Base-by-base conservation (phyloP, 2,329 filamentous ascomycete species). In the Cercospora sesami region DNA sequence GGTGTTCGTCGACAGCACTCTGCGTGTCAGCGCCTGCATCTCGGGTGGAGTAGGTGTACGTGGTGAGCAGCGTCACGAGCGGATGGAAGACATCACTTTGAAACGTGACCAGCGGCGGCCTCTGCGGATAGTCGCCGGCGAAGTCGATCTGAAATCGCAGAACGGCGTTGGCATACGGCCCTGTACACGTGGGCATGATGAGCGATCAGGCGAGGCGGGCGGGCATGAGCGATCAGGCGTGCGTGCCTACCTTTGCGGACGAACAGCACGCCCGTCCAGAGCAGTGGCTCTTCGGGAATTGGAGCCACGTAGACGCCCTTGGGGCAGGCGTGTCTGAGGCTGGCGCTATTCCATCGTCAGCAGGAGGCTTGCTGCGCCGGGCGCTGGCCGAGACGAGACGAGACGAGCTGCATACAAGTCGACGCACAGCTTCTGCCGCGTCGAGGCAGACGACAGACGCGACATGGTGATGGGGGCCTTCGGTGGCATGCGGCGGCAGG, bases 1-100 rank as follows among this genome's bases (percentile, higher is more conserved):
- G 85, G 77, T 96, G 92, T 36, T 92, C 89, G 74, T 97, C 93
- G 1, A 89, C 90, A 8, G 93, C 92, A 78, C 91, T 94, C 69
- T 94, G 90, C 0, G 92, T 92, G 59, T 91, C 92, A 65, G 87
- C 86, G 69, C 89, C 89, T 69, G 91, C 87, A 39, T 91, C 88
- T 66, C 91, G 90, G 69, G 92, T 93, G 51, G 92, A 91, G 82
- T 96, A 96, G 77, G 92, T 95, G 80, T 97, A 96, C 3, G 93
- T 97, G n/a, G 93, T 97, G 69, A 96, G 85, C 42, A 95, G 94
- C 7, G 94, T 93, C 73, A 98, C 90, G 51, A 99, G 85, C 18
- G 94, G 94, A 78, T 99, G 94, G 79, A 98, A 99, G 73, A 98
- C 90, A 78, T 98, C 94, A 73, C 92, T 96, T 57, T 89, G 87